phyloP scores from a whole-genome alignment of 1,284 basidiomycete species.

The Veloporphyrellus conicus region DNA sequence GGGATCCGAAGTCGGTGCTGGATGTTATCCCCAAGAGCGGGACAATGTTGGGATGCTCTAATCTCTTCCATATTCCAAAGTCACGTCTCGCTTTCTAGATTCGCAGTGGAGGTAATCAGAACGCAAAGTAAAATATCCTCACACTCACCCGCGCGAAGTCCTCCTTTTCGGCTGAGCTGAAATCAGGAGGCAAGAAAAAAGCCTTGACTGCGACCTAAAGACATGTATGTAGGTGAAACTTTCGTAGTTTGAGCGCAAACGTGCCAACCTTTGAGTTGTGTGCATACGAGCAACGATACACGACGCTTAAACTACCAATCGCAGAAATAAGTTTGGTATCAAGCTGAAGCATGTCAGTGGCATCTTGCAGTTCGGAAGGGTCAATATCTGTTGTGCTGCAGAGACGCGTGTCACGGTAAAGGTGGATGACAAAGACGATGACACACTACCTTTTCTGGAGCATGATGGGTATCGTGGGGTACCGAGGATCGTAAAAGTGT shows the following conservation, averaged over 20 bases:
- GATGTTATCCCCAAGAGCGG: neutral
- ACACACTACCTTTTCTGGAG: too few species aligned
- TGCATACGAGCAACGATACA: neutral
- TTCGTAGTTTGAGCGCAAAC: neutral
- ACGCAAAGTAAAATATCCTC: too few species aligned
- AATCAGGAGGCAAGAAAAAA: neutral
- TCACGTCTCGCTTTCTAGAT: constrained; percentile 7
- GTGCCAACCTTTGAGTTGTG: neutral
- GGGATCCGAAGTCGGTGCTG: neutral
- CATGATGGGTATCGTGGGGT: too few species aligned
- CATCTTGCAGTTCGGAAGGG: too few species aligned
- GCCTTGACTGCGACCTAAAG: constrained; percentile 9
- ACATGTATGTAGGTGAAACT: neutral
- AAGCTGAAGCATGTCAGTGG: too few species aligned
- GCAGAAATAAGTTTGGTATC: too few species aligned
- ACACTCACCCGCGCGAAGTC: constrained; percentile 3
- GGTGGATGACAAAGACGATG: too few species aligned
- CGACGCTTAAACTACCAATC: neutral
- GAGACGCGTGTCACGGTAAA: too few species aligned
- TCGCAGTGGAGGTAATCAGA: neutral
- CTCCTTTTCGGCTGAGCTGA: neutral
- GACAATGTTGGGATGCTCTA: constrained; percentile 5
- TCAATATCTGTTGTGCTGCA: too few species aligned
- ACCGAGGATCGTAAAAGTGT: too few species aligned
- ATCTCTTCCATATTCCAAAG: constrained; percentile 5